phyloP scores from a whole-genome alignment of 257 asterid species.

The Avicennia marina region DNA sequence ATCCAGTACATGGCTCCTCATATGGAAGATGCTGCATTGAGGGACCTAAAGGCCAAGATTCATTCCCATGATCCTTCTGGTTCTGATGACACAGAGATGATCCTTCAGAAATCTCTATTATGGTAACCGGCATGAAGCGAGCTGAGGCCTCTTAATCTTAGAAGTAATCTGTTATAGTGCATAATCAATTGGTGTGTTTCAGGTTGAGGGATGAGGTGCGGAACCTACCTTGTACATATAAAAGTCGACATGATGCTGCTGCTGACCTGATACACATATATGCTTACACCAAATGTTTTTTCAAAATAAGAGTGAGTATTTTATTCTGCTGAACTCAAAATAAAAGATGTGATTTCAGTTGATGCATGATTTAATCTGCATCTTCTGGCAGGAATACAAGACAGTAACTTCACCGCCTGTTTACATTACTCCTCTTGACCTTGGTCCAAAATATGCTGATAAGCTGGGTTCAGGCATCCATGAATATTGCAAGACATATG shows the following conservation, averaged over 20 bases:
- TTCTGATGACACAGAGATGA: conserved; percentile 51
- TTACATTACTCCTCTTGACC: conserved; percentile 86
- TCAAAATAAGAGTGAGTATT: conserved; percentile 68
- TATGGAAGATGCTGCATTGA: conserved; percentile 59
- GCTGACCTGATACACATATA: conserved; percentile 95
- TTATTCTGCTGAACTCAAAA: conserved; percentile 2
- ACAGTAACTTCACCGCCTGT: conserved; percentile 90
- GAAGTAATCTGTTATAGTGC: neutral
- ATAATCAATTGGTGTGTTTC: conserved; percentile 24
- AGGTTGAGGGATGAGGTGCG: conserved; percentile 99
- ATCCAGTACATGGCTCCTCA: conserved; percentile 79
- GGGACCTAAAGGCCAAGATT: conserved; percentile 73
- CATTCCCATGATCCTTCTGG: conserved; percentile 79
- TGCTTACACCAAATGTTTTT: conserved; percentile 80
- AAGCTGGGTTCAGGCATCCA: conserved; percentile 80
- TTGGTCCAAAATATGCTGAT: conserved; percentile 81
- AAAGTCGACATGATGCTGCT: conserved; percentile 96
- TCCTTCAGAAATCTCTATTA: conserved; percentile 72
- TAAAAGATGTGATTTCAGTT: conserved; percentile 1
- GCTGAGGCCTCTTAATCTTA: neutral
- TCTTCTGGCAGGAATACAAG: conserved; percentile 66
- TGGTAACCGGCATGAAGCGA: conserved; percentile 50
- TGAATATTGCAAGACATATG: conserved; percentile 85
- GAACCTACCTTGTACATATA: conserved; percentile 79
- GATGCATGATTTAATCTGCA: conserved; percentile 6